phyloP scores from a whole-genome alignment of 371 early-diverging fungal species.

The Chytridiales sp. region DNA sequence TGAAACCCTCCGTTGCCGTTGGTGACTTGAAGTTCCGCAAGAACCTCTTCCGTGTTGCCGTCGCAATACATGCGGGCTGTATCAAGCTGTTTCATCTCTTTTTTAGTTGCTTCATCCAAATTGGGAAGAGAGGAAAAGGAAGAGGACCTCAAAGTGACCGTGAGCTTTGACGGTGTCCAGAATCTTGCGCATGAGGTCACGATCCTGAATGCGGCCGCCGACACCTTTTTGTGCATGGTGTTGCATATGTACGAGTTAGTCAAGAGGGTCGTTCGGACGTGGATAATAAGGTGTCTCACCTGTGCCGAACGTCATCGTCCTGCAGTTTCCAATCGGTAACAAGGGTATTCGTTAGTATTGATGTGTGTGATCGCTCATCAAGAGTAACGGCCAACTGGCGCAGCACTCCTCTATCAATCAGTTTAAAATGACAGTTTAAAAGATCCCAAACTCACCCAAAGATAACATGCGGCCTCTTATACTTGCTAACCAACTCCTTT shows the following conservation, averaged over 20 bases:
- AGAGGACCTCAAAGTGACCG: constrained; percentile 44
- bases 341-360: too few relatives aligned
- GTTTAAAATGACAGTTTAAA: not conserved
- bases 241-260: not conserved
- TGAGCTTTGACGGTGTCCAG: constrained; percentile 42
- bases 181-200: constrained; percentile 36
- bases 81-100: constrained; percentile 29
- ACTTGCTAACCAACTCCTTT: too few relatives aligned
- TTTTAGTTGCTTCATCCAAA: not conserved
- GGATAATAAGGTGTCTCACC: too few relatives aligned
- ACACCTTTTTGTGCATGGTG: constrained; percentile 7
- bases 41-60: constrained; percentile 58
- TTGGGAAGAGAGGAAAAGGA: not conserved
- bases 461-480: not conserved
- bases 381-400: not conserved
- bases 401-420: not conserved
- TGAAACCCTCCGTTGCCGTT: constrained; percentile 24
- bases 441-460: not conserved
- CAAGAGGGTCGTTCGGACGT: not conserved
- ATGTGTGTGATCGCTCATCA: not conserved
- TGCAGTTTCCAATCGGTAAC: too few relatives aligned
- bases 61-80: constrained; percentile 50
- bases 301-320: constrained; percentile 43
- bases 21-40: constrained; percentile 42
- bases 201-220: constrained; percentile 51